Percentiles rank a stretch among this genome's conserved stretches.
Conservation (phyloP, 139 green algal species). For the Klebsormidium nitens region DNA sequence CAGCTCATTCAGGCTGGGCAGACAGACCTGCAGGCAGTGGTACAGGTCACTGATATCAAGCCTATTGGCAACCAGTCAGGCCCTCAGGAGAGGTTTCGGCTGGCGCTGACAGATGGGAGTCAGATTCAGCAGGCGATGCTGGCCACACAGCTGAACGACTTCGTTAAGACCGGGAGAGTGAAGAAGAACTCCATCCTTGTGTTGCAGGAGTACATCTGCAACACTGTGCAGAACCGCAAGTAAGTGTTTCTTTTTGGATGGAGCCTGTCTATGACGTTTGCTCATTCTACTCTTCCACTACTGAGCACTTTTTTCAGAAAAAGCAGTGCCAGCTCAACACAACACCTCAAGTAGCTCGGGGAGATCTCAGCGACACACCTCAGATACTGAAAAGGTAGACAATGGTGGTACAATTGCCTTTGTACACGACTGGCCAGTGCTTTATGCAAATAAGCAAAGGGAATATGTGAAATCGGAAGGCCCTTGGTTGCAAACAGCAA, state of each 20-base stretch:
- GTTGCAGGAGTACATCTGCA: constrained; percentile 61
- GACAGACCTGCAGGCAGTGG: background rate
- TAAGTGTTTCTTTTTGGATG: constrained; percentile 19
- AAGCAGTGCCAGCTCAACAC: too few species aligned
- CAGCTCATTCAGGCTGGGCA: too few species aligned
- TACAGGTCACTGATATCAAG: constrained; percentile 24
- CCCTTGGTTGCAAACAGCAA: too few species aligned
- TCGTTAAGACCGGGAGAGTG: constrained; percentile 45
- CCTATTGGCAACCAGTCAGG: constrained; percentile 6
- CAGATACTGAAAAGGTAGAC: too few species aligned
- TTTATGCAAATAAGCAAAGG: too few species aligned
- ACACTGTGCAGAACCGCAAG: constrained; percentile 50
- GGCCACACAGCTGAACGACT: constrained; percentile 66
- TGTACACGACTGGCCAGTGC: too few species aligned
- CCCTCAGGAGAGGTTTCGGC: constrained; percentile 49
- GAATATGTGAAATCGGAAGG: too few species aligned
- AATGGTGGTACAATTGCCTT: too few species aligned
- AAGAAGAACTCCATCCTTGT: constrained; percentile 51
- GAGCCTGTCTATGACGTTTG: background rate
- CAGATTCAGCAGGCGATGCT: constrained; percentile 61
- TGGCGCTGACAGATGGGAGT: constrained; percentile 61
- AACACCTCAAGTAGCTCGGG: too few species aligned
- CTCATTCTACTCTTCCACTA: background rate
- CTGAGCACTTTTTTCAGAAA: too few species aligned
- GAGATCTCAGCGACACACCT: too few species aligned